Percentiles rank a stretch among this genome's conserved stretches.
phyloP scores from a whole-genome alignment of 148 eudicot species.

The Polygonum aviculare region DNA sequence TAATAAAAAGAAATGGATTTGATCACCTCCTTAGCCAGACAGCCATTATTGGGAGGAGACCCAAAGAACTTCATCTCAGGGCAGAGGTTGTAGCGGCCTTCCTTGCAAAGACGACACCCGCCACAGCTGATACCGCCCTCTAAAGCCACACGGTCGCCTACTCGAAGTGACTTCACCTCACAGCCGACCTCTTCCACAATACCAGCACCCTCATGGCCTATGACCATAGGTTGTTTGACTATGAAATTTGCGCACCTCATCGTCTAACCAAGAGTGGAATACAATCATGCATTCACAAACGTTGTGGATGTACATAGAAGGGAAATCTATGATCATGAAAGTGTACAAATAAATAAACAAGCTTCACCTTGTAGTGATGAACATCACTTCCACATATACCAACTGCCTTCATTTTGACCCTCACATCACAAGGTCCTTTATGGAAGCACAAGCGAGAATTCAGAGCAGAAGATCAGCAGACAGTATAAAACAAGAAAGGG shows the following conservation, averaged over 20 bases:
- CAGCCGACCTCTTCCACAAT: constrained; percentile 74
- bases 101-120: constrained; percentile 47
- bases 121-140: constrained; percentile 79
- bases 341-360: too few relatives aligned
- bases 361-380: too few relatives aligned
- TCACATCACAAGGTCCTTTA: too few relatives aligned
- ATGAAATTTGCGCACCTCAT: constrained; percentile 65
- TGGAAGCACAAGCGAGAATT: too few relatives aligned
- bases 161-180: constrained; percentile 63
- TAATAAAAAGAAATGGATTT: too few relatives aligned
- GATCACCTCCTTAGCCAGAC: constrained; percentile 72
- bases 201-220: constrained; percentile 36
- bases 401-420: too few relatives aligned
- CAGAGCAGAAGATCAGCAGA: too few relatives aligned
- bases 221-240: constrained; percentile 85
- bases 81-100: constrained; percentile 74
- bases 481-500: too few relatives aligned
- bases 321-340: too few relatives aligned
- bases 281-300: too few relatives aligned
- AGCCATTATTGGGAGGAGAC: constrained; percentile 81
- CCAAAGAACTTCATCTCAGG: constrained; percentile 91
- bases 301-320: too few relatives aligned
- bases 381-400: too few relatives aligned
- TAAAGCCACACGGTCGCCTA: constrained; percentile 30
- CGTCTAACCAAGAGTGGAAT: constrained; percentile 25